Evolutionary conservation across 2,329 filamentous ascomycete species (phyloP).

Genomic region (Blastomyces percursus): DNA sequence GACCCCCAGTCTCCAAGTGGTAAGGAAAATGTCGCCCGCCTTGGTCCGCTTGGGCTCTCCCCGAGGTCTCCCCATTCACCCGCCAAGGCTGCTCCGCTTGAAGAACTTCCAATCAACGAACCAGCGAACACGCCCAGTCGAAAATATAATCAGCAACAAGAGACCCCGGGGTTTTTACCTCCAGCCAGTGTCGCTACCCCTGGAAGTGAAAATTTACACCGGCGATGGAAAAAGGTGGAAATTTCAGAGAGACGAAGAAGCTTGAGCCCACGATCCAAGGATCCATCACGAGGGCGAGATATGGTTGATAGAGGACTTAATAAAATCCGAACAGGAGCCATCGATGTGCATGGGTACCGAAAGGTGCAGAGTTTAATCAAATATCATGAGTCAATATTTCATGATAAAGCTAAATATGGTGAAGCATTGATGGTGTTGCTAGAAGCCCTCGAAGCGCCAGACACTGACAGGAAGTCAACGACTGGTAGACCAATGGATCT

Average conservation of each 20-base stretch:
- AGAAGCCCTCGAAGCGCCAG: slow-evolving; percentile 26
- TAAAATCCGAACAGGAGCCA: slow-evolving; percentile 25
- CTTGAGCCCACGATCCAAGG: slow-evolving; percentile 30
- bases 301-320: slow-evolving; percentile 31
- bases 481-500: slow-evolving; percentile 23
- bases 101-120: slow-evolving; percentile 32
- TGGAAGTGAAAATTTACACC: slow-evolving; percentile 19
- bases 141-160: slow-evolving; percentile 18
- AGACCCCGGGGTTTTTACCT: slow-evolving; percentile 7
- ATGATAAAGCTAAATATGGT: slow-evolving; percentile 28
- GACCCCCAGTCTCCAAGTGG: slow-evolving; percentile 35
- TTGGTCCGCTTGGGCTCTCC: slow-evolving; percentile 13
- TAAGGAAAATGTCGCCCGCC: slow-evolving; percentile 18
- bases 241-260: slow-evolving; percentile 21
- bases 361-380: slow-evolving; percentile 34
- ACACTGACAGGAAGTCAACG: slow-evolving; percentile 20
- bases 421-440: slow-evolving; percentile 30
- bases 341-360: slow-evolving; percentile 34
- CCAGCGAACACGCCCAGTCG: slow-evolving; percentile 18
- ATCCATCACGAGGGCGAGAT: slow-evolving; percentile 26
- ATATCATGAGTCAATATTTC: slow-evolving; percentile 27
- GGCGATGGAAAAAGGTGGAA: slow-evolving; percentile 26
- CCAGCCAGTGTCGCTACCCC: slow-evolving; percentile 5
- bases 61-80: slow-evolving; percentile 17
- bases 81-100: slow-evolving; percentile 24